Base-by-base conservation (phyloP, 139 green algal genomes). In the Chlamydomonas schloesseri region DNA sequence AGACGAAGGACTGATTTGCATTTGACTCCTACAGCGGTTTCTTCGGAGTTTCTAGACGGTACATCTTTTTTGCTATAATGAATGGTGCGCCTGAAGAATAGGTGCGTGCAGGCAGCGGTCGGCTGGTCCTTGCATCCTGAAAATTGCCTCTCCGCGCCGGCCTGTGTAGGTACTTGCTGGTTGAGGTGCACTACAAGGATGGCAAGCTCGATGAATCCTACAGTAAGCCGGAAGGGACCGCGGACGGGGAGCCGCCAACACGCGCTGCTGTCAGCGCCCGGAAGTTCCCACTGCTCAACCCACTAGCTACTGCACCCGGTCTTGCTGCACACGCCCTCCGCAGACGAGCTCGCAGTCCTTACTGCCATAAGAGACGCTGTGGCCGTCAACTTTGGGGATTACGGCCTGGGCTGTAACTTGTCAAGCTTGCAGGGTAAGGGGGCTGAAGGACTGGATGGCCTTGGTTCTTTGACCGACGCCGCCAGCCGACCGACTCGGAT, bases 81-180 rank as follows among this genome's bases (percentile, higher is more conserved):
- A 5, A 82, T 82, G 75, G 75, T 82, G 34, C 75, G 75, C 21
- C 50, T 82, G 26, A 82, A 82, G 37, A 82, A 82, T 28, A 82
- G 75, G 75, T 71, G 21, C 1, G 36, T 53, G n/a, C 21, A n/a
- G n/a, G n/a, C n/a, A n/a, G n/a, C n/a, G n/a, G n/a, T n/a, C n/a
- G n/a, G n/a, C n/a, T n/a, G n/a, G n/a, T n/a, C n/a, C n/a, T n/a
- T n/a, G n/a, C n/a, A n/a, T n/a, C n/a, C n/a, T n/a, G n/a, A n/a
- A n/a, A n/a, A n/a, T n/a, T n/a, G n/a, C n/a, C n/a, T n/a, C n/a
- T n/a, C n/a, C n/a, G n/a, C n/a, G n/a, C n/a, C n/a, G n/a, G n/a
- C n/a, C n/a, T n/a, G n/a, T n/a, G n/a, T 50, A 83, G 76, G n/a
- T 83, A 73, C 37, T 37, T 83, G 62, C 11, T 83, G 6, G 36